Evolutionary conservation across 192 early-diverging fungal genomes (phyloP), one percentile per base, ranked within the genome.

Genomic region (Backusella parvicylindrica): DNA sequence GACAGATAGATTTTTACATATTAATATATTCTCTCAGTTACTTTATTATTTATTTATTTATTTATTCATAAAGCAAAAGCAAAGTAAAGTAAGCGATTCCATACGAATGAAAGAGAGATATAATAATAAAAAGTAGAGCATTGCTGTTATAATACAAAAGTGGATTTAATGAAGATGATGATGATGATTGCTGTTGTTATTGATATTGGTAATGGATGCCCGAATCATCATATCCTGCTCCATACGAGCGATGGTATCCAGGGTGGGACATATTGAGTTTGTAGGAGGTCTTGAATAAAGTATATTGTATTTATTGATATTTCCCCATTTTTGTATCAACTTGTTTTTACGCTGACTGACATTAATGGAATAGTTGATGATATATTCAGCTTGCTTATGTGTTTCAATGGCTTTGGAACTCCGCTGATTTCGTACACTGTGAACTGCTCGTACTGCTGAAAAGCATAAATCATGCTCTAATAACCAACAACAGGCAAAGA

Each of bases 401-500:
- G 92, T 93, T 74, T 93, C 92, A 50, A 93, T 92, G 2, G 91
- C 90, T 70, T 92, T 93, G 16, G 87, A 80, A 33, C 87, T 88
- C 41, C 92, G 76, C 8, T 90, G 83, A 28, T 80, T 71, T 49
- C 92, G 76, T 9, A 94, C 83, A 71, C 81, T 81, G 26, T 75
- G 81, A n/a, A 94, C 86, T 32, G 89, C 89, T 6, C 83, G 81
- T 35, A 84, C 79, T 28, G 88, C 84, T 16, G 77, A 72, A 21
- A 41, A 67, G 68, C 87, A 89, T 36, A 86, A 89, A 13, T 78
- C 75, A 32, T 84, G 84, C 28, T 89, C 74, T 12, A 94, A 67
- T 40, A 94, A 73, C 83, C 88, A 91, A 64, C 93, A 94, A 73
- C 91, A 92, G 0, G 92, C 93, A 49, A 94, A 84, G n/a, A 94